phyloP scores from a whole-genome alignment of 257 asterid species.

The Henckelia pumila region DNA sequence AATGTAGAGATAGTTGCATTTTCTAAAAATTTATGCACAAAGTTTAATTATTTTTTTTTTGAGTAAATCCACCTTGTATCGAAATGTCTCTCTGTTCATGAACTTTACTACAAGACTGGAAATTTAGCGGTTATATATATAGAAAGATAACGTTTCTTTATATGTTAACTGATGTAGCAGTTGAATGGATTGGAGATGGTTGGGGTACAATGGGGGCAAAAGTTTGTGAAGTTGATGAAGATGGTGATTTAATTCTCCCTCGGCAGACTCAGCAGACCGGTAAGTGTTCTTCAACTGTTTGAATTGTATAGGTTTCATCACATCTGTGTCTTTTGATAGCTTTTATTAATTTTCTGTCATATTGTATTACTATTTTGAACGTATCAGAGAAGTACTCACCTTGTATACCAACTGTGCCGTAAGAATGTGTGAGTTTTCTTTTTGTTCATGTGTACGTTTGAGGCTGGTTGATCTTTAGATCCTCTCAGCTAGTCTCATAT shows the following conservation, averaged over 20 bases:
- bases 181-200: constrained; percentile 29
- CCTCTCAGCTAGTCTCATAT: background rate
- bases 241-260: constrained; percentile 71
- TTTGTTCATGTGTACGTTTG: background rate
- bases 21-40: background rate
- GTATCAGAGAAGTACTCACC: background rate
- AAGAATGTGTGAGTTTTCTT: constrained; percentile 5
- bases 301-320: background rate
- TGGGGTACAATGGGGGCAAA: constrained; percentile 25
- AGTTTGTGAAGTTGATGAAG: constrained; percentile 68
- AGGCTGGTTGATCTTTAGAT: background rate
- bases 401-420: background rate
- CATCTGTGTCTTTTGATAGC: background rate
- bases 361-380: background rate
- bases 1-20: background rate
- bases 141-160: background rate
- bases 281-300: constrained; percentile 31
- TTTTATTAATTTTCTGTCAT: no score
- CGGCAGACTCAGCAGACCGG: constrained; percentile 47
- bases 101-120: background rate
- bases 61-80: background rate
- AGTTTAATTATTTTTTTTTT: background rate
- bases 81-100: background rate
- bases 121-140: background rate
- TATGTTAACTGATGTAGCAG: constrained; percentile 32